These are phyloP conservation scores for Talaromyces stipitatus DNA, from an alignment of 495 filamentous ascomycete species.

Conservation along the genomic window DNA sequence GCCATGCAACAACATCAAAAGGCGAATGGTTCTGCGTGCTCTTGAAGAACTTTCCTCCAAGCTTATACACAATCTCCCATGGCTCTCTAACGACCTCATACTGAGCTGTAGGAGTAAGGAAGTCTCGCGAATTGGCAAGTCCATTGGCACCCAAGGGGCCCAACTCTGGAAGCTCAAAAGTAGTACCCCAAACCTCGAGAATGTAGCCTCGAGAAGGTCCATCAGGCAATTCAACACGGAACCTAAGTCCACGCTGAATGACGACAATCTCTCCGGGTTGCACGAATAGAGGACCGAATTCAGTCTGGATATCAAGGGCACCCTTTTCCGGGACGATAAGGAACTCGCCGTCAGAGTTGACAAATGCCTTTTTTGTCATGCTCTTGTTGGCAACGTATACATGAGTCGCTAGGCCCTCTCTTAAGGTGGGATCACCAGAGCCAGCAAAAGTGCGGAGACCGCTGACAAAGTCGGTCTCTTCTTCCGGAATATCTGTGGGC, in stretches of 20 bases:
- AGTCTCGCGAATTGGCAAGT: conserved; percentile 43
- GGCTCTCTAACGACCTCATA: conserved; percentile 33
- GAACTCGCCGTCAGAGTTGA: conserved; percentile 45
- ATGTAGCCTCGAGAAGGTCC: conserved; percentile 42
- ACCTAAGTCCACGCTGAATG: conserved; percentile 41
- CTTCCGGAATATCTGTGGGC: conserved; percentile 37
- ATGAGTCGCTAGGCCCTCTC: conserved; percentile 40
- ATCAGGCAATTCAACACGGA: conserved; percentile 37
- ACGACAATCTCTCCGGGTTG: conserved; percentile 41
- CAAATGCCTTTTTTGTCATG: conserved; percentile 38
- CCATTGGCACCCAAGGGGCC: conserved; percentile 45
- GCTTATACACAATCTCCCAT: conserved; percentile 44
- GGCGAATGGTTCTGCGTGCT: conserved; percentile 41
- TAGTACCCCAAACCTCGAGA: conserved; percentile 40
- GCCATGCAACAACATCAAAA: conserved; percentile 48
- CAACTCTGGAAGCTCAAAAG: conserved; percentile 42
- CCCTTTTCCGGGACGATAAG: conserved; percentile 42
- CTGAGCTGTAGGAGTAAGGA: conserved; percentile 32
- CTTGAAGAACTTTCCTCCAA: conserved; percentile 42
- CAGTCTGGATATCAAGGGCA: conserved; percentile 41
- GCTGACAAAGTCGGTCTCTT: conserved; percentile 24
- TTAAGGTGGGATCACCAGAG: conserved; percentile 41
- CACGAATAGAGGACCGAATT: conserved; percentile 39
- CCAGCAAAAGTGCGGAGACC: conserved; percentile 44
- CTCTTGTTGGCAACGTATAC: conserved; percentile 37